These are phyloP conservation scores for Fusarium robinianum DNA, from an alignment of 2,329 filamentous ascomycete species.

Conservation along the genomic window DNA sequence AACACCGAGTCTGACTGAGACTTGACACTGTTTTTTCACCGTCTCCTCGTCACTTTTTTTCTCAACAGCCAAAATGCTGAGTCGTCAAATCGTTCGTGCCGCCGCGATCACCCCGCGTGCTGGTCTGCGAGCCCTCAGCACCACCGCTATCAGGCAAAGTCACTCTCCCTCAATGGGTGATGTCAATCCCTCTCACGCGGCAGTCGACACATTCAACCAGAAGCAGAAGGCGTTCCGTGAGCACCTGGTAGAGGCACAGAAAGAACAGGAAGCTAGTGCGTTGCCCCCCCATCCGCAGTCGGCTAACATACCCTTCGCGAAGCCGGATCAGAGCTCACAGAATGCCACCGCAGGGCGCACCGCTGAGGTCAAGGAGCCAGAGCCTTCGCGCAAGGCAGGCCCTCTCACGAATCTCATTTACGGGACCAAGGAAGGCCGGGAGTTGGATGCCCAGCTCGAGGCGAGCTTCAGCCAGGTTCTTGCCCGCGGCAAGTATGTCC, in stretches of 20 bases:
- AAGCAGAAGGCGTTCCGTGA: conserved; percentile 88
- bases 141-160: conserved; percentile 50
- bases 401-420: conserved; percentile 89
- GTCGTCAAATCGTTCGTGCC: conserved; percentile 54
- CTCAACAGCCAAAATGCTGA: conserved; percentile 50
- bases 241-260: conserved; percentile 74
- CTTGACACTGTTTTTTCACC: conserved; percentile 16
- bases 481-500: conserved; percentile 95
- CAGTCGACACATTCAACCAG: conserved; percentile 75
- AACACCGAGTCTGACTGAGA: too few species aligned
- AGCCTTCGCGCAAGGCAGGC: conserved; percentile 68
- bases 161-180: conserved; percentile 82
- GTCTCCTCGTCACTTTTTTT: conserved; percentile 5
- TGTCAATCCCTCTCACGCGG: conserved; percentile 68
- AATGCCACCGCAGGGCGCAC: conserved; percentile 45
- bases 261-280: conserved; percentile 85
- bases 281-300: conserved; percentile 48
- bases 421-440: conserved; percentile 91
- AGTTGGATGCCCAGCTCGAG: conserved; percentile 95
- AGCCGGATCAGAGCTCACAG: conserved; percentile 46
- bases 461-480: conserved; percentile 94
- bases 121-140: conserved; percentile 60
- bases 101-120: conserved; percentile 52
- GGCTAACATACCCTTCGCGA: conserved; percentile 50
- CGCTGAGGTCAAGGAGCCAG: conserved; percentile 60